Evolutionary conservation across 2,329 filamentous ascomycete genomes (phyloP).

Genomic region (Blastomyces silverae): DNA sequence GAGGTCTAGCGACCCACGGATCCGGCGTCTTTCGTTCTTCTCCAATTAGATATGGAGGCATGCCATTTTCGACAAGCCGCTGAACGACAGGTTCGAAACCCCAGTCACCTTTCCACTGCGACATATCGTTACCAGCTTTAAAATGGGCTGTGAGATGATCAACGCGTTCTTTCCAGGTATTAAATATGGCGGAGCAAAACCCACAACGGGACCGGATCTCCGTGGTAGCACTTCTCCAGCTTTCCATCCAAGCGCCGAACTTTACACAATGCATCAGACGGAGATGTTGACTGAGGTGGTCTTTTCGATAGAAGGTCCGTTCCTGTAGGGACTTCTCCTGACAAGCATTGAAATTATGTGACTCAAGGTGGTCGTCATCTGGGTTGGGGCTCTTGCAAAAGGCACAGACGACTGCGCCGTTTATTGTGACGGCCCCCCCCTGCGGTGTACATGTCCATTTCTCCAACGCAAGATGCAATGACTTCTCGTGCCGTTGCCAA

Average conservation of each 20-base stretch:
- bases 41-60: conserved; percentile 35
- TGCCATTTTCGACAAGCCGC: conserved; percentile 33
- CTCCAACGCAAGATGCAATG: conserved; percentile 51
- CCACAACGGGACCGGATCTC: conserved; percentile 48
- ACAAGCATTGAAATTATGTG: conserved; percentile 54
- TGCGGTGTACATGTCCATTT: conserved; percentile 56
- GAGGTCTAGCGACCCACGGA: conserved; percentile 26
- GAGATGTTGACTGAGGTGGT: conserved; percentile 56
- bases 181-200: conserved; percentile 38
- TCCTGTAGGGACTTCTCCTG: conserved; percentile 55
- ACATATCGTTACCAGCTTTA: conserved; percentile 35
- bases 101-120: conserved; percentile 39
- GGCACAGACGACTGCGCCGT: conserved; percentile 50
- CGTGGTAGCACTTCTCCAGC: conserved; percentile 52
- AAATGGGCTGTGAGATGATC: conserved; percentile 39
- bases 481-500: conserved; percentile 55
- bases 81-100: conserved; percentile 36
- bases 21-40: conserved; percentile 31
- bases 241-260: conserved; percentile 50
- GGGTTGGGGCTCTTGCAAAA: conserved; percentile 54
- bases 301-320: conserved; percentile 57
- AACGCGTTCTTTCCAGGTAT: conserved; percentile 42
- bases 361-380: conserved; percentile 50
- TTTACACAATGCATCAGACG: conserved; percentile 55
- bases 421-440: conserved; percentile 47